These are phyloP conservation scores for Hanseniaspora lachancei DNA, from an alignment of 805 yeast species.

Conservation along the genomic window DNA sequence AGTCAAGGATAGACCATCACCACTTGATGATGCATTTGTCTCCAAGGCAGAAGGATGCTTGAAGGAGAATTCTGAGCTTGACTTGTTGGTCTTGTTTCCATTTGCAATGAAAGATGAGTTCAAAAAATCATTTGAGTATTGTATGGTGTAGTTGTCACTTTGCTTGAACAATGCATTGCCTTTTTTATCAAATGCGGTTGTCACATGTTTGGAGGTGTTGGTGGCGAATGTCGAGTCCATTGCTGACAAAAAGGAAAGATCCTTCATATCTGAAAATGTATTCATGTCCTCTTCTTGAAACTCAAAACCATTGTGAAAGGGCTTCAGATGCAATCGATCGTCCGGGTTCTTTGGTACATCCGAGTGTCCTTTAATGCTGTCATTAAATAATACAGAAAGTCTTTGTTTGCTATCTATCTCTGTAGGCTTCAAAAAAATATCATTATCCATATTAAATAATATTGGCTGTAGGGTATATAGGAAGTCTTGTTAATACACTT, in stretches of 20 bases:
- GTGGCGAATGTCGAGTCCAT: neutral
- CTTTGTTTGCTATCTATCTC: neutral
- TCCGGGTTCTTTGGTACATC: neutral
- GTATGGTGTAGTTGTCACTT: neutral
- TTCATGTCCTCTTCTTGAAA: neutral
- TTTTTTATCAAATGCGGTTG: neutral
- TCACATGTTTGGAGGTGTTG: neutral
- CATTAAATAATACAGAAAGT: neutral
- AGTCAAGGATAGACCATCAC: too few species aligned
- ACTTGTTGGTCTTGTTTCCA: neutral
- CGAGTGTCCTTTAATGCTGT: neutral
- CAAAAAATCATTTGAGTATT: neutral
- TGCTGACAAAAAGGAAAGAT: neutral
- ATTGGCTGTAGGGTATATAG: neutral
- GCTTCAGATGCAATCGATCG: neutral
- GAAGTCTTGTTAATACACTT: too few species aligned
- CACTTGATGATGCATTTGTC: neutral
- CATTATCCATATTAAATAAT: neutral
- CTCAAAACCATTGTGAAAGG: neutral
- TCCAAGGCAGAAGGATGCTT: neutral
- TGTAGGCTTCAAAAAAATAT: neutral
- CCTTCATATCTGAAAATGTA: neutral
- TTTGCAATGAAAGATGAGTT: neutral
- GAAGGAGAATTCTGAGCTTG: neutral
- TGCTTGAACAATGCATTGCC: neutral